These are phyloP conservation scores for Fusarium coffeatum DNA, from an alignment of 2,329 filamentous ascomycete species.

Conservation along the genomic window DNA sequence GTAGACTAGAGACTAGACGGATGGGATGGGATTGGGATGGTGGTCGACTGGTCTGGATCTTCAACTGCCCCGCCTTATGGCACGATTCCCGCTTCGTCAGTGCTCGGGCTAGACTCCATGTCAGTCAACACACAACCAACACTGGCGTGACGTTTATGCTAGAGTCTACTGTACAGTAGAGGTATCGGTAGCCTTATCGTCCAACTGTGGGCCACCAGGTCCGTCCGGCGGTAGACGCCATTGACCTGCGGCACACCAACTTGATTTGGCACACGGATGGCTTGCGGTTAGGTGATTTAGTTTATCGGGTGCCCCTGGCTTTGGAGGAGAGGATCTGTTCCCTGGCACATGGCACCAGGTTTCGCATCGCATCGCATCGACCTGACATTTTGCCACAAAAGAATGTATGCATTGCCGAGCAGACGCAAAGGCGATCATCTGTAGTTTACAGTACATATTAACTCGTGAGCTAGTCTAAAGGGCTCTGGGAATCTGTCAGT, in stretches of 20 bases:
- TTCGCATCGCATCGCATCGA: constrained; percentile 30
- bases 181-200: constrained; percentile 33
- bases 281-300: constrained; percentile 44
- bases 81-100: constrained; percentile 44
- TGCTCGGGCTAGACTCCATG: constrained; percentile 33
- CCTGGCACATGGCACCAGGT: constrained; percentile 41
- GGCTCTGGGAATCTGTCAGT: background rate
- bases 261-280: constrained; percentile 47
- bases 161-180: background rate
- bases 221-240: constrained; percentile 34
- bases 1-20: background rate
- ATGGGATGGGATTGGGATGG: constrained; percentile 33
- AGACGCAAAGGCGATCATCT: background rate
- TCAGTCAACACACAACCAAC: constrained; percentile 27
- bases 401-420: constrained; percentile 6
- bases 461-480: background rate
- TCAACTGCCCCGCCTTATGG: constrained; percentile 44
- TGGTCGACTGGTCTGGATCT: constrained; percentile 46
- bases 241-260: constrained; percentile 28
- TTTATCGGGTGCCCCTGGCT: constrained; percentile 36
- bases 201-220: constrained; percentile 16
- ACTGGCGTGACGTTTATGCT: constrained; percentile 44
- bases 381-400: constrained; percentile 30
- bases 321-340: constrained; percentile 31
- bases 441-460: background rate